These are phyloP conservation scores for Teratosphaeria destructans DNA, from an alignment of 2,329 filamentous ascomycete genomes.

Conservation along the genomic window DNA sequence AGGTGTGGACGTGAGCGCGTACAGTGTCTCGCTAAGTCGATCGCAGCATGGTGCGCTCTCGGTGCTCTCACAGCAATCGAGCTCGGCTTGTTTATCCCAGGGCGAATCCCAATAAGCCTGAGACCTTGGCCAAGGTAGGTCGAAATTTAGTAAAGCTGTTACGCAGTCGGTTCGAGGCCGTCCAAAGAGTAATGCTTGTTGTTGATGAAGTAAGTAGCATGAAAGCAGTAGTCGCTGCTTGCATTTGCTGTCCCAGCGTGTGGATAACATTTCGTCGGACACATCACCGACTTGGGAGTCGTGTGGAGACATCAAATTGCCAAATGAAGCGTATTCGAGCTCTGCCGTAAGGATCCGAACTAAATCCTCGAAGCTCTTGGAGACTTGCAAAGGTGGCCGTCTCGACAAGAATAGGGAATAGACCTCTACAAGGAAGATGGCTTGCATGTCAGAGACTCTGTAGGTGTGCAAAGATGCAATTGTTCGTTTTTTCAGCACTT, in stretches of 20 bases:
- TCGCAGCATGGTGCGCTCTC: background rate
- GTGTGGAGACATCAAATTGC: background rate
- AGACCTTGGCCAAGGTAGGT: conserved; percentile 29
- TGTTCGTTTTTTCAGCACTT: conserved; percentile 26
- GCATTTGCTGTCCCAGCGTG: background rate
- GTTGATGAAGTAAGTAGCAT: conserved; percentile 33
- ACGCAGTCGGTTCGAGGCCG: conserved; percentile 5
- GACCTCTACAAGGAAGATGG: conserved; percentile 33
- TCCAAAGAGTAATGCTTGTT: conserved; percentile 25
- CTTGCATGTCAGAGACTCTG: conserved; percentile 32
- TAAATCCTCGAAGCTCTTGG: conserved; percentile 28
- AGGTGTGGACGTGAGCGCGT: conserved; percentile 1
- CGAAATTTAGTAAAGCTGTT: conserved; percentile 9
- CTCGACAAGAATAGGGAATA: conserved; percentile 33
- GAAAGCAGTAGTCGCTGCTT: conserved; percentile 28
- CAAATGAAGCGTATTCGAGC: background rate
- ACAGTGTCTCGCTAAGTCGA: conserved; percentile 10
- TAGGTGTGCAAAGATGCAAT: conserved; percentile 13
- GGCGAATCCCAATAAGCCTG: conserved; percentile 29
- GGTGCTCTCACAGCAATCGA: background rate
- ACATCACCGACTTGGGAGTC: background rate
- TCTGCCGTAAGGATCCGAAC: conserved; percentile 19
- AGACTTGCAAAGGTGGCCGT: conserved; percentile 27
- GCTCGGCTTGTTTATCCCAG: background rate
- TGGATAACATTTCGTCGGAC: background rate